These are phyloP conservation scores for Chalaropsis ovoidea DNA, from an alignment of 2,329 filamentous ascomycete species.

Conservation along the genomic window DNA sequence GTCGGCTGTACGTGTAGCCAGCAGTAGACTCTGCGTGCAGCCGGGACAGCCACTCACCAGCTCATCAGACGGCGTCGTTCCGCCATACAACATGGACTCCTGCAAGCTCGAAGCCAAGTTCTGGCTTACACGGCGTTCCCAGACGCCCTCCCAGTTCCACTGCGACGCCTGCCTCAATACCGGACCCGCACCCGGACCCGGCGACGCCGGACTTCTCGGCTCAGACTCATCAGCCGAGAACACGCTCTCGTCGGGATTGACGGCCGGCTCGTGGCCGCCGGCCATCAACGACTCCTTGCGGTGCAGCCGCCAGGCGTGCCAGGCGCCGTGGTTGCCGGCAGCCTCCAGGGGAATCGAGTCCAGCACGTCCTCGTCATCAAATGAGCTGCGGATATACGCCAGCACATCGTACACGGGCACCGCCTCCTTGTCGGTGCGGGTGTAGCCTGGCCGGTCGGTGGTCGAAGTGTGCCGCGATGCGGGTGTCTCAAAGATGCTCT, in stretches of 20 bases:
- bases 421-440: conserved; percentile 36
- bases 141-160: conserved; percentile 98
- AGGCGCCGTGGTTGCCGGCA: conserved; percentile 81
- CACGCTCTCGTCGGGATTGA: conserved; percentile 15
- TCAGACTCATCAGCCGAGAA: conserved; percentile 22
- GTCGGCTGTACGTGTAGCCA: too few species aligned
- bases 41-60: conserved; percentile 45
- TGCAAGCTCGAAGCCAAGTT: conserved; percentile 67
- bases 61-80: conserved; percentile 51
- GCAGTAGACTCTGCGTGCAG: too few species aligned
- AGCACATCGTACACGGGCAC: conserved; percentile 58
- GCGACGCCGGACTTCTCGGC: conserved; percentile 16
- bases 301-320: conserved; percentile 82
- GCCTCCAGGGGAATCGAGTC: conserved; percentile 71
- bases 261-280: conserved; percentile 31
- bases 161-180: conserved; percentile 59
- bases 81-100: conserved; percentile 69
- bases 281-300: conserved; percentile 39
- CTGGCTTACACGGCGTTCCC: conserved; percentile 78
- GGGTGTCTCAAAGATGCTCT: conserved; percentile 24
- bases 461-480: conserved; percentile 20
- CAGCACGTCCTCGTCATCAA: conserved; percentile 65
- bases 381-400: conserved; percentile 70
- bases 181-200: conserved; percentile 23
- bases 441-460: conserved; percentile 33